Evolutionary conservation across 768 basidiomycete species (phyloP).

Genomic region (Pulveroboletus sp.): DNA sequence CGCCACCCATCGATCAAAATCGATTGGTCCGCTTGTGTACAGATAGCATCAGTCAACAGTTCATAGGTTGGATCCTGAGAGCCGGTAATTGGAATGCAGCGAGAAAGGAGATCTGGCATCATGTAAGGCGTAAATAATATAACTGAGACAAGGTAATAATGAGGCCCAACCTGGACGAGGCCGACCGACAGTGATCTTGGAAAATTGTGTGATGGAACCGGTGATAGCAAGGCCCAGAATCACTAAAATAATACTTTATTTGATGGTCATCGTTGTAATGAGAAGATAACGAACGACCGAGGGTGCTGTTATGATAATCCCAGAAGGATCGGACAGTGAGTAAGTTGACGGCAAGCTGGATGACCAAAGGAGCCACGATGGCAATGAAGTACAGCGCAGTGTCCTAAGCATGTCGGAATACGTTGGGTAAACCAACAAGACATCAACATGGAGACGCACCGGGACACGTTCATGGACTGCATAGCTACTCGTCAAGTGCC

Average conservation of each 20-base stretch:
- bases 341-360: slow-evolving; percentile 68
- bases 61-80: slow-evolving; percentile 69
- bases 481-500: slow-evolving; percentile 41
- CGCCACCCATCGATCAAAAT: slow-evolving; percentile 82
- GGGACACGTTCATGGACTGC: slow-evolving; percentile 78
- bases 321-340: slow-evolving; percentile 80
- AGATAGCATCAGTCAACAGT: slow-evolving; percentile 71
- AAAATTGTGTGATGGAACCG: slow-evolving; percentile 79
- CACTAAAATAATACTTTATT: slow-evolving; percentile 39
- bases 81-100: slow-evolving; percentile 65
- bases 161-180: slow-evolving; percentile 70
- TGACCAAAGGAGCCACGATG: slow-evolving; percentile 61
- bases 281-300: slow-evolving; percentile 39
- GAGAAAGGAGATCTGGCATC: slow-evolving; percentile 29
- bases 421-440: background rate
- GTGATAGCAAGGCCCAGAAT: slow-evolving; percentile 73
- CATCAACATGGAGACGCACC: slow-evolving; percentile 35
- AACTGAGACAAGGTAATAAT: background rate
- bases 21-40: slow-evolving; percentile 61
- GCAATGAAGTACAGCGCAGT: slow-evolving; percentile 52
- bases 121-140: background rate
- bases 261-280: slow-evolving; percentile 24
- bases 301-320: slow-evolving; percentile 75
- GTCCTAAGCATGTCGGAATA: slow-evolving; percentile 31
- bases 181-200: slow-evolving; percentile 85